phyloP scores from a whole-genome alignment of 768 basidiomycete species.

The Boletus bicolor region DNA sequence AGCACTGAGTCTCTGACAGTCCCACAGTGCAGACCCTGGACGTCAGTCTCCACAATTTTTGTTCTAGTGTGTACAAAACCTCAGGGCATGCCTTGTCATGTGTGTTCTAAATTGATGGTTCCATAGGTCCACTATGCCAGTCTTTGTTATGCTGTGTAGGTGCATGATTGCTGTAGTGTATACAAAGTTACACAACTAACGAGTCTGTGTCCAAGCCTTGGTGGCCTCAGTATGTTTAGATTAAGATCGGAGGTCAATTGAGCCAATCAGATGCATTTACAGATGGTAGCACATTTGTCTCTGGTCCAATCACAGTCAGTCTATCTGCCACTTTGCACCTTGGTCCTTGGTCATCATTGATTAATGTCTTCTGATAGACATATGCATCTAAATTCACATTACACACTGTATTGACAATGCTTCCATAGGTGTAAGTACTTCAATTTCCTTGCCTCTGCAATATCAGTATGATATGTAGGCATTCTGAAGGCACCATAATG shows the following conservation, averaged over 20 bases:
- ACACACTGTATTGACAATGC: background rate
- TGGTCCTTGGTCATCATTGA: background rate
- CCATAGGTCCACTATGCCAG: conserved; percentile 6
- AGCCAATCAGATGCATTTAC: background rate
- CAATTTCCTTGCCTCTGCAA: background rate
- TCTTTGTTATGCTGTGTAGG: conserved; percentile 3
- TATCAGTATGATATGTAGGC: background rate
- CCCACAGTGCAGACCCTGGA: conserved; percentile 5
- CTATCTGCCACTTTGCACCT: background rate
- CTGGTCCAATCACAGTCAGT: conserved; percentile 1
- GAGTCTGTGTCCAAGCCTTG: background rate
- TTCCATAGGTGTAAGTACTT: conserved; percentile 10
- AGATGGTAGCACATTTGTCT: background rate
- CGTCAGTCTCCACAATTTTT: conserved; percentile 9
- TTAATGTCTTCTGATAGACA: background rate
- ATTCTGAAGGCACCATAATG: background rate
- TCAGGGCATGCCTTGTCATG: background rate
- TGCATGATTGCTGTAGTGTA: background rate
- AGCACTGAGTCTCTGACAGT: background rate
- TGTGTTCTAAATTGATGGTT: background rate
- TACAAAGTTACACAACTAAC: too few relatives aligned
- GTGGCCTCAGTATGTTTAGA: too few relatives aligned
- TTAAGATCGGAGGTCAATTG: background rate
- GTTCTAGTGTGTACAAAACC: background rate
- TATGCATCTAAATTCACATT: background rate